These are phyloP conservation scores for Agastache rugosa DNA, from an alignment of 257 asterid species.

Conservation along the genomic window DNA sequence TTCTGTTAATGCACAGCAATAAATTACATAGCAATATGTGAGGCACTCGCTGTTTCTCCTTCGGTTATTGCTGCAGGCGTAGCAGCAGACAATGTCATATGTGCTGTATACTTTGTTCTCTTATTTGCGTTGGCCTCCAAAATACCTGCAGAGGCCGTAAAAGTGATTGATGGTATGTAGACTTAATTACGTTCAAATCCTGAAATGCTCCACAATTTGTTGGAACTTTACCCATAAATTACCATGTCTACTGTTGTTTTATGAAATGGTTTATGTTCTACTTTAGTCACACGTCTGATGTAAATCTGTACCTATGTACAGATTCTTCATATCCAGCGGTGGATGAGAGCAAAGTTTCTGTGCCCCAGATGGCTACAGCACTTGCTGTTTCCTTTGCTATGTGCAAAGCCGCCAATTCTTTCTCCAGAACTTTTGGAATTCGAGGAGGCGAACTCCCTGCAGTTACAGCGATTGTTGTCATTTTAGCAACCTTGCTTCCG, in stretches of 20 bases:
- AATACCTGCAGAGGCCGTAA: conserved; percentile 70
- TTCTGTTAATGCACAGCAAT: conserved; percentile 68
- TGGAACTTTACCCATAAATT: neutral
- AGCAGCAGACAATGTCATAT: conserved; percentile 88
- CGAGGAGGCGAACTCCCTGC: conserved; percentile 75
- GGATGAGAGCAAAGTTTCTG: conserved; percentile 53
- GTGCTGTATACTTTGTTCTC: conserved; percentile 70
- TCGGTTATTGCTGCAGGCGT: conserved; percentile 87
- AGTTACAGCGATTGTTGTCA: conserved; percentile 70
- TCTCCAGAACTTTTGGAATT: conserved; percentile 45
- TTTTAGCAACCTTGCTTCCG: conserved; percentile 71
- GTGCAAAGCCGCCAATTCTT: conserved; percentile 63
- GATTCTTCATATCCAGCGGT: conserved; percentile 45
- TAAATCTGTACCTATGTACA: conserved; percentile 36
- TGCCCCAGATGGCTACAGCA: conserved; percentile 65
- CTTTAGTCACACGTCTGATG: neutral
- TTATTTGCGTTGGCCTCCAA: conserved; percentile 77
- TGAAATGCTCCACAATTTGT: neutral
- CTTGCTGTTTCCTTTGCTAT: conserved; percentile 71
- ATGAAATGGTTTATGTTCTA: too few relatives aligned
- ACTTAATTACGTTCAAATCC: neutral
- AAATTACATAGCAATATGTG: conserved; percentile 79
- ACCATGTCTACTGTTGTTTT: too few relatives aligned
- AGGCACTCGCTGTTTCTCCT: conserved; percentile 75
- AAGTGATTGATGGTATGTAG: conserved; percentile 47